phyloP scores from a whole-genome alignment of 768 basidiomycete genomes.

The Saitozyma sp. region DNA sequence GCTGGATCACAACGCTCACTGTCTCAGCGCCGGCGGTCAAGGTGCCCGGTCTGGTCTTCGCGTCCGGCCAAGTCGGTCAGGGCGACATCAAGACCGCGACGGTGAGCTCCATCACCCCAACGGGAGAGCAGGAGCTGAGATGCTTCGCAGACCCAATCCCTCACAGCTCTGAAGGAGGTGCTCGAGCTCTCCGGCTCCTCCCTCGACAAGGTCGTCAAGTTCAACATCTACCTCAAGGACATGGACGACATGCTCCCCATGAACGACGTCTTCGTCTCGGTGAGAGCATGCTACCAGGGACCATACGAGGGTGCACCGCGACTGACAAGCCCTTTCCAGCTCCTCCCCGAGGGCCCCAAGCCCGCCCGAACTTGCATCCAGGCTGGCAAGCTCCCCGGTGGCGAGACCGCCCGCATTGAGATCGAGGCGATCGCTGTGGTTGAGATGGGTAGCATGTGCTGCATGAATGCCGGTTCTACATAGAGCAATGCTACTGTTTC shows the following conservation, averaged over 20 bases:
- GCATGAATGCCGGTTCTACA: too few species aligned
- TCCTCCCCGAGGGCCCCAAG: neutral
- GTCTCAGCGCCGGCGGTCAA: constrained; percentile 17
- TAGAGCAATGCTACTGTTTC: too few species aligned
- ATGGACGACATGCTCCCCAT: constrained; percentile 16
- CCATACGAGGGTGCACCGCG: too few species aligned
- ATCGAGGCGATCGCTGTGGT: constrained; percentile 24
- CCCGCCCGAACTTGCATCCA: constrained; percentile 23
- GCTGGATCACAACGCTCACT: neutral
- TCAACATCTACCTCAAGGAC: constrained; percentile 17
- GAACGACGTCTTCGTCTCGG: constrained; percentile 24
- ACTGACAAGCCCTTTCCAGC: neutral
- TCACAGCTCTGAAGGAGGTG: constrained; percentile 30
- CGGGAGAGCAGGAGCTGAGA: neutral
- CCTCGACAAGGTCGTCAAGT: constrained; percentile 30
- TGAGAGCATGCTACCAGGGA: constrained; percentile 1
- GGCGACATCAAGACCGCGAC: constrained; percentile 21
- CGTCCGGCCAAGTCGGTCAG: constrained; percentile 14
- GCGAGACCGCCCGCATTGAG: constrained; percentile 5
- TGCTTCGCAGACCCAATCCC: neutral
- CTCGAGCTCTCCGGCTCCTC: constrained; percentile 40
- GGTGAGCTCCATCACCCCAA: neutral
- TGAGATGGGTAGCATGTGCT: neutral
- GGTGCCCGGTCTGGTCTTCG: constrained; percentile 19
- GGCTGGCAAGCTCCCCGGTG: constrained; percentile 18